Percentiles rank a stretch among this genome's conserved stretches.
phyloP scores from a whole-genome alignment of 495 filamentous ascomycete species.

The Penicillium longicatenatum region DNA sequence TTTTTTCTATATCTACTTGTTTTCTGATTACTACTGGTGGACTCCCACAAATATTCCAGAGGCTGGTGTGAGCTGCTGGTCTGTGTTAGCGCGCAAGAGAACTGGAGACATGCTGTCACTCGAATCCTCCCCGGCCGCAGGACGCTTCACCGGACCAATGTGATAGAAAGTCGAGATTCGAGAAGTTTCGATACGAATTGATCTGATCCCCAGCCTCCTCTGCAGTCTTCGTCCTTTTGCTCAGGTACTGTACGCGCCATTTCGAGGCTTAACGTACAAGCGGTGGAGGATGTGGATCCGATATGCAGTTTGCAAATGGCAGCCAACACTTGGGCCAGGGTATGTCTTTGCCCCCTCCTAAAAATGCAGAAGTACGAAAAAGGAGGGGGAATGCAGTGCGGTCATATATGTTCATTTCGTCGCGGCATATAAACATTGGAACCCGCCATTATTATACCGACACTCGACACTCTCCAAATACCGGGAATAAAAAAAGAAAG shows the following conservation, averaged over 20 bases:
- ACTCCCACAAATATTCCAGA: conserved; percentile 20
- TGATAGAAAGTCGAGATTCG: conserved; percentile 8
- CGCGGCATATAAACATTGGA: not conserved
- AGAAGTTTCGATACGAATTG: conserved; percentile 19
- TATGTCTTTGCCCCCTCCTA: not conserved
- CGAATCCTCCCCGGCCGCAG: conserved; percentile 9
- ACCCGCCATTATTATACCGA: not conserved
- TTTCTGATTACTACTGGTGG: conserved; percentile 25
- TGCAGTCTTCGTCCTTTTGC: not conserved
- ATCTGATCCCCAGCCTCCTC: conserved; percentile 1
- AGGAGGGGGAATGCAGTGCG: not conserved
- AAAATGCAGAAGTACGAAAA: not conserved
- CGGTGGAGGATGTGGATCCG: conserved; percentile 35
- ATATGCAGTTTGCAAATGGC: conserved; percentile 27
- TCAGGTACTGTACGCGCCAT: not conserved
- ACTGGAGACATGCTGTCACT: conserved; percentile 27
- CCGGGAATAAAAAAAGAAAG: not conserved
- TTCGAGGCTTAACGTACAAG: conserved; percentile 1
- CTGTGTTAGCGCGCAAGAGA: conserved; percentile 38
- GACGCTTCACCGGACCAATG: conserved; percentile 9
- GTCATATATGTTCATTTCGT: not conserved
- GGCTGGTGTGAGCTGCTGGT: conserved; percentile 39
- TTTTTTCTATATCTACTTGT: conserved; percentile 8
- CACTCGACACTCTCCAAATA: too few species aligned
- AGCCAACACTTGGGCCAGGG: conserved; percentile 10